A percentile compares a stretch with the other conserved stretches of the same genome.
phyloP scores from a whole-genome alignment of 2,329 filamentous ascomycete genomes.

The Rutstroemia sydowiana region DNA sequence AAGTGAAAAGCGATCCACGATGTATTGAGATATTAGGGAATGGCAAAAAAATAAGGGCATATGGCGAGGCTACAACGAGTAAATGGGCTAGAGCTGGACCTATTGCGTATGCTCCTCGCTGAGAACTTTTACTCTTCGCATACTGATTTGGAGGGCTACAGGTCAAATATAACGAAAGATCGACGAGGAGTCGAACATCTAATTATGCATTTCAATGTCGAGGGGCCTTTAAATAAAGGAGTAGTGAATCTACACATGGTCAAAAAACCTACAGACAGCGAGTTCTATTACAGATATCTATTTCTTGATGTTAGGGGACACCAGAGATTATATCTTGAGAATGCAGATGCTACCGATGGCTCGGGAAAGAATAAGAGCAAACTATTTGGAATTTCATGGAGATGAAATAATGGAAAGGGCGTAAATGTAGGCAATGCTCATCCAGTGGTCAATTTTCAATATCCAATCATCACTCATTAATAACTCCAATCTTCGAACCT shows the following conservation, averaged over 20 bases:
- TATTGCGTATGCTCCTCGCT: constrained; percentile 41
- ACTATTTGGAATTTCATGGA: constrained; percentile 29
- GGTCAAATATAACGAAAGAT: constrained; percentile 63
- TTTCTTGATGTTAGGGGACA: constrained; percentile 73
- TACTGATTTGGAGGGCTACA: constrained; percentile 30
- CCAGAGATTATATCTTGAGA: constrained; percentile 57
- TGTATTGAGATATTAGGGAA: constrained; percentile 72
- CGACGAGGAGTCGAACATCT: constrained; percentile 71
- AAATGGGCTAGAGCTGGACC: constrained; percentile 68
- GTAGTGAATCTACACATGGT: constrained; percentile 72
- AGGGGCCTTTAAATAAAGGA: constrained; percentile 68
- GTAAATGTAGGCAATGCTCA: too few relatives aligned
- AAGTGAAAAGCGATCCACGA: constrained; percentile 63
- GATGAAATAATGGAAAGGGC: too few relatives aligned
- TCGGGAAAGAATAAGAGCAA: constrained; percentile 26
- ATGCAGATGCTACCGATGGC: constrained; percentile 37
- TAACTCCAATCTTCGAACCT: too few relatives aligned
- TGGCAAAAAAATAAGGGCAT: constrained; percentile 66
- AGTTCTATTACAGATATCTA: constrained; percentile 76
- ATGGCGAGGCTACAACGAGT: constrained; percentile 72
- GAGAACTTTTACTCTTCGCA: not conserved
- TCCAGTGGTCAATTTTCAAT: too few relatives aligned
- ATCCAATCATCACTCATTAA: too few relatives aligned
- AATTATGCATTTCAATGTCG: constrained; percentile 77
- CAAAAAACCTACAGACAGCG: constrained; percentile 55